Evolutionary conservation across 768 basidiomycete species (phyloP), one percentile per base, ranked within the genome.

Genomic region (Tubosaeta brunneosetosa): DNA sequence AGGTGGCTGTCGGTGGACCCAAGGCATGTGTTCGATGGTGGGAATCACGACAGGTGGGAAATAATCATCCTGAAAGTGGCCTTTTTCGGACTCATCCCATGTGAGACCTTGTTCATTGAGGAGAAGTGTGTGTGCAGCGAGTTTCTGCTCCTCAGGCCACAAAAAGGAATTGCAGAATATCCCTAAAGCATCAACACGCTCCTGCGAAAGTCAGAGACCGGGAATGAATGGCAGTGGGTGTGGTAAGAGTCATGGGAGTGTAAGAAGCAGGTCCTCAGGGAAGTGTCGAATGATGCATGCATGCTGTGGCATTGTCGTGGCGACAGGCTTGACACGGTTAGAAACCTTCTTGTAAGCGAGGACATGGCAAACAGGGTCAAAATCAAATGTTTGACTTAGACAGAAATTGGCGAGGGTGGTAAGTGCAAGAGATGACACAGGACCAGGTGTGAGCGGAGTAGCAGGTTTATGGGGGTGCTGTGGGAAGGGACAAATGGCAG

Each of bases 61-160:
- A 34, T 61, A 75, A 2, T 74, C 63, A 1, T 63, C 45, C 1
- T 49, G 45, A 25, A 76, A 74, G 0, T 42, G 38, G 1, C 77
- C 74, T 11, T 65, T 61, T 46, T 79, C 72, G 0, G 37, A 8
- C 9, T 77, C 70, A 3, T 67, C 52, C 74, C 72, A 79, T 0
- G 76, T 73, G 32, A 79, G 72, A 0, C 53, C 72, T 0, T 55
- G 9, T 26, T 76, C 59, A 5, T 74, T 66, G 14, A 50, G 19
- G 17, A 47, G 56, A 50, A 77, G 59, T 2, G 74, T 44, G n/a
- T 73, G 60, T 0, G 22, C 34, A 5, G 31, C 29, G 0, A 60
- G 48, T 10, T 49, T 49, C 0, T 19, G 4, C 38, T 60, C 53
- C 5, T 57, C 47, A 1, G 50, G 47, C 50, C 43, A 50, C 0